Conservation (phyloP, 1,139 yeast species). For the Spathaspora sp. region DNA sequence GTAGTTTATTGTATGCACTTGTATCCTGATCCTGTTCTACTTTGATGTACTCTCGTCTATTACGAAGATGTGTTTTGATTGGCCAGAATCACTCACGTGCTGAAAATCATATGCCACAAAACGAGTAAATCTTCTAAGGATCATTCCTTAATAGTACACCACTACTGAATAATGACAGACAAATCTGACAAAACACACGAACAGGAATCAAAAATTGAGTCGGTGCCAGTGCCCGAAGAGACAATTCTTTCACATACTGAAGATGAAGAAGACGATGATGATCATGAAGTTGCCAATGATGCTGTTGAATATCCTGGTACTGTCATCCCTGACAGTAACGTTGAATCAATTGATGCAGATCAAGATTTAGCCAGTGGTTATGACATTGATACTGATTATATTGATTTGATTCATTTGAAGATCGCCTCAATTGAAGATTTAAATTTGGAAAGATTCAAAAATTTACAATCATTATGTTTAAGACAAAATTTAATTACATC, state of each 20-base stretch:
- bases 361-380: slow-evolving; percentile 62
- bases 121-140: not conserved
- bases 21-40: not conserved
- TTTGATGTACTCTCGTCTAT: not conserved
- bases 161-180: not conserved
- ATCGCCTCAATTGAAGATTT: slow-evolving; percentile 67
- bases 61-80: not conserved
- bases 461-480: slow-evolving; percentile 63
- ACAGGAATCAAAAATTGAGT: not conserved
- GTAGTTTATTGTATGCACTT: not conserved
- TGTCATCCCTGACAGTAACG: slow-evolving; percentile 56
- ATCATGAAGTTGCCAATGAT: slow-evolving; percentile 25
- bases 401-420: slow-evolving; percentile 80
- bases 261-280: slow-evolving; percentile 26
- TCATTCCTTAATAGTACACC: not conserved
- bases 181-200: not conserved
- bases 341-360: slow-evolving; percentile 46
- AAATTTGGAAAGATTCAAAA: slow-evolving; percentile 55
- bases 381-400: slow-evolving; percentile 60
- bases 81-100: not conserved
- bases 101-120: not conserved
- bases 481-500: slow-evolving; percentile 83
- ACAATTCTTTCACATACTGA: slow-evolving; percentile 19
- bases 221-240: not conserved
- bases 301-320: slow-evolving; percentile 46